These are phyloP conservation scores for Lactarius sanguifluus DNA, from an alignment of 768 basidiomycete genomes.

Conservation along the genomic window DNA sequence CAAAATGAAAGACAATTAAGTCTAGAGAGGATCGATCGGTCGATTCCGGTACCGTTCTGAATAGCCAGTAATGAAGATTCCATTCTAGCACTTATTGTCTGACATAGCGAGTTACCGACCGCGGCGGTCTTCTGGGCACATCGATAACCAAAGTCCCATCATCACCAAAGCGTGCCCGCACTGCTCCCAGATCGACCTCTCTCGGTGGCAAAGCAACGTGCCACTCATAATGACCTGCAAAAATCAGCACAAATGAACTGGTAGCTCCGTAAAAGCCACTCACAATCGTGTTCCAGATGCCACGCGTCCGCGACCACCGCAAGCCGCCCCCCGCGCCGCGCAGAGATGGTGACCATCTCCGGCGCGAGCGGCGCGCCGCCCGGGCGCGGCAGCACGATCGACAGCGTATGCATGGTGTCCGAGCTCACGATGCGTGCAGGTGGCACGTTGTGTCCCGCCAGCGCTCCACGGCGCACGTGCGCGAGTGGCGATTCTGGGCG, in stretches of 20 bases:
- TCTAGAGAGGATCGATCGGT: neutral
- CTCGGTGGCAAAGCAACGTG: slow-evolving; percentile 10
- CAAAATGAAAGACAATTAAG: neutral
- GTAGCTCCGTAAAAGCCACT: neutral
- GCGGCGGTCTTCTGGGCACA: slow-evolving; percentile 15
- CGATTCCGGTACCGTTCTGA: neutral
- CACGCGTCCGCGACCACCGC: slow-evolving; percentile 25
- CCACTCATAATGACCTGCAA: slow-evolving; percentile 26
- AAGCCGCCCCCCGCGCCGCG: slow-evolving; percentile 15
- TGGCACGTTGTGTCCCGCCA: neutral
- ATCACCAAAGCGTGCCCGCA: slow-evolving; percentile 13
- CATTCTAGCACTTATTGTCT: neutral
- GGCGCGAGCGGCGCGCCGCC: slow-evolving; percentile 17
- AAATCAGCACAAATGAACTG: neutral
- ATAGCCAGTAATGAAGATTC: neutral
- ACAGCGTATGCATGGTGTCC: slow-evolving; percentile 1
- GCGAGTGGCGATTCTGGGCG: slow-evolving; percentile 23
- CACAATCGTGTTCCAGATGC: slow-evolving; percentile 25
- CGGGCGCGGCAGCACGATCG: slow-evolving; percentile 22
- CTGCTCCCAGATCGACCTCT: slow-evolving; percentile 6
- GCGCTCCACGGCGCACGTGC: slow-evolving; percentile 9
- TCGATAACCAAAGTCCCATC: slow-evolving; percentile 11
- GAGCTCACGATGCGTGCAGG: slow-evolving; percentile 1
- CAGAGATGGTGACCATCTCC: slow-evolving; percentile 25
- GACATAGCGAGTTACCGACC: neutral